A percentile compares a stretch with the other conserved stretches of the same genome.
These are phyloP conservation scores for Solanum megistacrolobum DNA, from an alignment of 257 asterid genomes.

Conservation along the genomic window DNA sequence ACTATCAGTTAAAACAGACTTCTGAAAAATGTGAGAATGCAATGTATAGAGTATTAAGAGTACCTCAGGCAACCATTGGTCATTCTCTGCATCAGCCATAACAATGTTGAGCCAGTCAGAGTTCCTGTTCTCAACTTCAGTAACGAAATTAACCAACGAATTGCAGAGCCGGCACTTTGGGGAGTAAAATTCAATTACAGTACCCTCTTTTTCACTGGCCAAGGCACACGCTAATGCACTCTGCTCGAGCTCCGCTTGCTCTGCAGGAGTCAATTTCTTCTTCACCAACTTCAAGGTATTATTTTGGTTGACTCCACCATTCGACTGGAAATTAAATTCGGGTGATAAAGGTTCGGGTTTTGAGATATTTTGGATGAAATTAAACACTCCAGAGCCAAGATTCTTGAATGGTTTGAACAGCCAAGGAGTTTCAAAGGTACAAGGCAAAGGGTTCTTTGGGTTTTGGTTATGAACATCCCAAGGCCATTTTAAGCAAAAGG, in stretches of 20 bases:
- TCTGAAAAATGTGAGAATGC: neutral
- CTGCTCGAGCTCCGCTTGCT: slow-evolving; percentile 74
- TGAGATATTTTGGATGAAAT: slow-evolving; percentile 26
- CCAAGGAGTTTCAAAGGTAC: slow-evolving; percentile 65
- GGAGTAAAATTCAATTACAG: slow-evolving; percentile 72
- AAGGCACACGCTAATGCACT: slow-evolving; percentile 67
- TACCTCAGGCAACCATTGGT: slow-evolving; percentile 86
- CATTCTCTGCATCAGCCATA: slow-evolving; percentile 74
- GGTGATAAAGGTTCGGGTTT: slow-evolving; percentile 8
- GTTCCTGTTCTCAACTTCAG: slow-evolving; percentile 54
- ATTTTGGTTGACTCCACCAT: neutral
- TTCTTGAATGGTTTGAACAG: slow-evolving; percentile 48
- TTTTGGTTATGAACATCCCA: slow-evolving; percentile 30
- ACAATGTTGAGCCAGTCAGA: slow-evolving; percentile 67
- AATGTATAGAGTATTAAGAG: neutral
- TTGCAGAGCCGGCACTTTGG: slow-evolving; percentile 78
- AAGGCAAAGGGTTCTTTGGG: slow-evolving; percentile 20
- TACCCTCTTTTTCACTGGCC: slow-evolving; percentile 55
- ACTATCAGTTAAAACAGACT: neutral
- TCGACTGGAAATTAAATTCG: neutral
- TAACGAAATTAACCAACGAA: slow-evolving; percentile 56
- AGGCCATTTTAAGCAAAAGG: slow-evolving; percentile 73
- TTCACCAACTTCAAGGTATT: neutral
- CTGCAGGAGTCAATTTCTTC: slow-evolving; percentile 26
- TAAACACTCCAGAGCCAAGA: slow-evolving; percentile 31